These are phyloP conservation scores for Dendrobium officinale DNA, from an alignment of 106 monocot genomes.

Conservation along the genomic window DNA sequence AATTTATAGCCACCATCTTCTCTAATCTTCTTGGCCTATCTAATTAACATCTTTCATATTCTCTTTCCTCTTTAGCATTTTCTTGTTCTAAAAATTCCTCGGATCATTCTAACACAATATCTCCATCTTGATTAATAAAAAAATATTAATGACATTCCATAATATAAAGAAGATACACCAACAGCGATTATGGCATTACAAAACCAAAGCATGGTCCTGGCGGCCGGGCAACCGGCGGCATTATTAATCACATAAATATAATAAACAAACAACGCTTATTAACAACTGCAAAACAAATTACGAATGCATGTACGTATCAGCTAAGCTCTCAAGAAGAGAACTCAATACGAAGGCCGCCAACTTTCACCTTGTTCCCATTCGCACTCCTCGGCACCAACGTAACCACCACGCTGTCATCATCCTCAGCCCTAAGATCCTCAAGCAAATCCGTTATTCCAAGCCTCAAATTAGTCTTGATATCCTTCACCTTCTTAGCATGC, in stretches of 20 bases:
- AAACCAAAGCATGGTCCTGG: too few relatives aligned
- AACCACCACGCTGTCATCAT: slow-evolving; percentile 30
- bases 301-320: too few relatives aligned
- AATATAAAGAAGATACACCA: too few relatives aligned
- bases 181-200: too few relatives aligned
- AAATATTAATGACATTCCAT: too few relatives aligned
- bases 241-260: too few relatives aligned
- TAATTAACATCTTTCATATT: slow-evolving; percentile 18
- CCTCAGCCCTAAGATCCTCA: slow-evolving; percentile 34
- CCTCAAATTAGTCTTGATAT: slow-evolving; percentile 13
- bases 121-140: too few relatives aligned
- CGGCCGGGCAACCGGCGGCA: too few relatives aligned
- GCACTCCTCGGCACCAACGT: slow-evolving; percentile 29
- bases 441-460: slow-evolving; percentile 40
- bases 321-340: background rate
- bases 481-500: background rate
- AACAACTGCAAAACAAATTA: too few relatives aligned
- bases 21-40: slow-evolving; percentile 11
- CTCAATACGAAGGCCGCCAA: slow-evolving; percentile 27
- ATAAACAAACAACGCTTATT: too few relatives aligned
- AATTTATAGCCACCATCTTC: slow-evolving; percentile 38
- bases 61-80: slow-evolving; percentile 1
- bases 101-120: too few relatives aligned
- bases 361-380: slow-evolving; percentile 15
- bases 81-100: too few relatives aligned